These are phyloP conservation scores for Gentiana dahurica DNA, from an alignment of 257 asterid genomes.

Conservation along the genomic window DNA sequence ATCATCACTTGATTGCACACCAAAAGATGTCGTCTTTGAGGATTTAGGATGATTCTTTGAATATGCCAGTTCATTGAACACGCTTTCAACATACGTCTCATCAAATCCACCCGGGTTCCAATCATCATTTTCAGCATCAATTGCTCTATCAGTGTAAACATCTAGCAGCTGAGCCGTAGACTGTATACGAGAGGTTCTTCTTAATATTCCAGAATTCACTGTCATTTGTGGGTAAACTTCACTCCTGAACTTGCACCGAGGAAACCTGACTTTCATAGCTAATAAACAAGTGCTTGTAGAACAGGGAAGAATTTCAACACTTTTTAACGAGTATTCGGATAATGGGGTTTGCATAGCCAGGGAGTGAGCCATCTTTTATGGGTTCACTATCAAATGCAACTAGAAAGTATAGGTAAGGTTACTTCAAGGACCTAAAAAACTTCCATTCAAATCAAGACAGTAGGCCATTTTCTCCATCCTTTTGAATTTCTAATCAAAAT, in stretches of 20 bases:
- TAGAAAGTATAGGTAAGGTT: slow-evolving; percentile 1
- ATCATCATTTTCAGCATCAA: slow-evolving; percentile 18
- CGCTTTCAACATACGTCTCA: slow-evolving; percentile 14
- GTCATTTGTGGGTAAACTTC: slow-evolving; percentile 15
- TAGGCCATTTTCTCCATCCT: background rate
- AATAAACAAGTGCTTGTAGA: slow-evolving; percentile 12
- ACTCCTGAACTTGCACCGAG: slow-evolving; percentile 16
- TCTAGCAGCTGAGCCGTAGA: slow-evolving; percentile 29
- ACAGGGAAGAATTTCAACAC: slow-evolving; percentile 21
- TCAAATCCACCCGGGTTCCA: slow-evolving; percentile 14
- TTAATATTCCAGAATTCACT: slow-evolving; percentile 18
- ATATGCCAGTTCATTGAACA: slow-evolving; percentile 14
- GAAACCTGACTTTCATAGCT: slow-evolving; percentile 13
- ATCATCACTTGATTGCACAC: slow-evolving; percentile 27
- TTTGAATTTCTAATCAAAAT: background rate
- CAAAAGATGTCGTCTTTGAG: slow-evolving; percentile 21
- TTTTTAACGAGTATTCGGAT: slow-evolving; percentile 27
- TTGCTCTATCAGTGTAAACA: slow-evolving; percentile 28
- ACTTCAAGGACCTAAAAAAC: slow-evolving; percentile 1
- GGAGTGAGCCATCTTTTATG: slow-evolving; percentile 27
- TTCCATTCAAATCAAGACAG: slow-evolving; percentile 2
- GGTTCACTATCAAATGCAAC: background rate
- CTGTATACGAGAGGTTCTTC: slow-evolving; percentile 14
- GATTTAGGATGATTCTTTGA: slow-evolving; percentile 24
- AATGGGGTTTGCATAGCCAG: slow-evolving; percentile 27